Base-by-base conservation (phyloP, 2,329 filamentous ascomycete genomes). In the Aspergillus neotritici region DNA sequence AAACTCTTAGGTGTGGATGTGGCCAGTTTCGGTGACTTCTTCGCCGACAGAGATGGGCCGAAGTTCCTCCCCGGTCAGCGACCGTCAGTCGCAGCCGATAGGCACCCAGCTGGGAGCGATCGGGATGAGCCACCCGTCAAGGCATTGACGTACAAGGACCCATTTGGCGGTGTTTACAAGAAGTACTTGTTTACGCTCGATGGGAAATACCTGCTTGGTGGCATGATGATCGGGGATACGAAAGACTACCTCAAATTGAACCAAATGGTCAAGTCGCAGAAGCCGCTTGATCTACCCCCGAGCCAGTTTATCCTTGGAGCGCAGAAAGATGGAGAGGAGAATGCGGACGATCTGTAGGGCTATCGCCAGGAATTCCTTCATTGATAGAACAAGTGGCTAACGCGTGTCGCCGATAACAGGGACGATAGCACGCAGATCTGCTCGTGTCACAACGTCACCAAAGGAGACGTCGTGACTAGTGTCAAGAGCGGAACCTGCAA, bases 161-260 rank as follows among this genome's bases (percentile, higher is more conserved):
- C 89, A 0, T 95, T 95, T 61, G 78, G 82, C 43, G 83, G 87
- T 37, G 80, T 95, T 1, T 95, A 95, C 71, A 95, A 95, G 66
- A 95, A 95, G 61, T 95, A 93, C 64, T 71, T 95, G 9, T 95
- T 95, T 59, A 94, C 89, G 0, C 72, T 83, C 59, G 90, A 95
- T 60, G 89, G 89, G 17, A 94, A 94, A 63, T 91, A 91, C 57
- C 72, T 95, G 1, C 78, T 95, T 0, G 89, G 89, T n/a, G 90
- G 89, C 4, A 95, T 95, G 87, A 94, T 95, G 87, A 93, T 95
- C 48, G 90, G 89, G 31, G 89, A 95, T 58, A 94, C 87, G 0
- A 84, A 79, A 50, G 89, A 95, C 68, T 95, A 94, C 59, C 79
- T 94, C 68, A 94, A 91, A 64, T 70, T 95, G 15, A 86, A 94